Conservation (phyloP, 2,329 filamentous ascomycete species). For the Beauveria bassiana region DNA sequence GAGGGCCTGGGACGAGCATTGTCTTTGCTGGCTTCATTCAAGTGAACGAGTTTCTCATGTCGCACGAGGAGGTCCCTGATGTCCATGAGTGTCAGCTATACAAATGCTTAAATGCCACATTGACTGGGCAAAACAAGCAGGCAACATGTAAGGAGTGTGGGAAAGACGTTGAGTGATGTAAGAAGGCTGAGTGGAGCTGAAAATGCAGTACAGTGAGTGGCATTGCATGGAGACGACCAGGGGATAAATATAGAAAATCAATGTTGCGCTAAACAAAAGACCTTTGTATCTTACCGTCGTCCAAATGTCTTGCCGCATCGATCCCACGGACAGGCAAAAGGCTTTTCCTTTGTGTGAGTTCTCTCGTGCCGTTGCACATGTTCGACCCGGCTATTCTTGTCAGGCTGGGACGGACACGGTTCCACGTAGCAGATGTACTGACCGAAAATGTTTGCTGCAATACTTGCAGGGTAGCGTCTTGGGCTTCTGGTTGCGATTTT, state of each 20-base stretch:
- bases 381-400: conserved; percentile 46
- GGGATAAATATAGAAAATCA: conserved; percentile 5
- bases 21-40: conserved; percentile 52
- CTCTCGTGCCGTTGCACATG: conserved; percentile 58
- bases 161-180: conserved; percentile 11
- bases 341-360: conserved; percentile 59
- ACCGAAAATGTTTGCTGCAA: conserved; percentile 57
- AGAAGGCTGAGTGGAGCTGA: conserved; percentile 6
- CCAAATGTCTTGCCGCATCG: conserved; percentile 56
- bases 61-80: conserved; percentile 56
- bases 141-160: not conserved
- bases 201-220: conserved; percentile 9
- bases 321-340: conserved; percentile 52
- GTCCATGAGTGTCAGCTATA: conserved; percentile 47
- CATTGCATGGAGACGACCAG: conserved; percentile 9
- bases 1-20: conserved; percentile 41
- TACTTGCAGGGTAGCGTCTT: conserved; percentile 56
- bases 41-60: conserved; percentile 57
- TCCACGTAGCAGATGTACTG: not conserved
- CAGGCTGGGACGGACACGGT: not conserved
- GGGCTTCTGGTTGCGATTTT: conserved; percentile 50
- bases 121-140: not conserved
- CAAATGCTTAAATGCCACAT: not conserved
- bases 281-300: conserved; percentile 42
- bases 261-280: conserved; percentile 7